Percentiles rank a stretch among this genome's conserved stretches.
Conservation (phyloP, 108 stramenopile genomes). For the Parietichytrium sp. region DNA sequence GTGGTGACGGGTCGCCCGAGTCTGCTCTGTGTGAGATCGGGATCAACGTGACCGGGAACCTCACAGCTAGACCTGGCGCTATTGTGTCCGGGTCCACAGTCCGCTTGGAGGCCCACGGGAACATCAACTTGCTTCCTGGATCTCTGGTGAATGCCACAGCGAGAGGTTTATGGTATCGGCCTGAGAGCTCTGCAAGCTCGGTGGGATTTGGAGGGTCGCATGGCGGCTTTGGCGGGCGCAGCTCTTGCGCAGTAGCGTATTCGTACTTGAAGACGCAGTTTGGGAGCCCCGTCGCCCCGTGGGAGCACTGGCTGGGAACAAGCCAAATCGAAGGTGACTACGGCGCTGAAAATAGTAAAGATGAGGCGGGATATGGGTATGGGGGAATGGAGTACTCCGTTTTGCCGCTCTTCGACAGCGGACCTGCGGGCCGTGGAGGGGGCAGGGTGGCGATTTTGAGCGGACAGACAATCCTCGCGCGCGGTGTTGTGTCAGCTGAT, state of each 20-base stretch:
- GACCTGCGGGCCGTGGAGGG: conserved; percentile 1
- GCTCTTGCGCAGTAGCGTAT: not conserved
- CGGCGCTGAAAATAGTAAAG: not conserved
- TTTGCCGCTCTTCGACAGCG: not conserved
- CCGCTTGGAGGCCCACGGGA: not conserved
- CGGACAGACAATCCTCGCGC: not conserved
- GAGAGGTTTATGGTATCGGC: not conserved
- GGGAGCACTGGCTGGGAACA: not conserved
- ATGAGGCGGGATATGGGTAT: conserved; percentile 19
- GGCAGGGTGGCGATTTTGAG: not conserved
- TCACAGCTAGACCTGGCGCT: not conserved
- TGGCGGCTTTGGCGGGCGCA: not conserved
- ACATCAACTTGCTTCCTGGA: not conserved
- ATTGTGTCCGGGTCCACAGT: not conserved
- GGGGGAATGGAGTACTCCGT: not conserved
- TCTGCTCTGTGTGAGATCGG: conserved; percentile 1
- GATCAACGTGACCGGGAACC: not conserved
- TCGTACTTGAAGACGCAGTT: not conserved
- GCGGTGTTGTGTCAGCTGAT: not conserved
- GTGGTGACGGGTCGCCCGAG: not conserved
- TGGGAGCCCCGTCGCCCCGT: not conserved
- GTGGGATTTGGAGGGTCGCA: not conserved
- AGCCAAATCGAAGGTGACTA: not conserved
- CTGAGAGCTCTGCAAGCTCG: not conserved
- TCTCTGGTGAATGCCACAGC: not conserved